Percentiles rank a stretch among this genome's conserved stretches.
Evolutionary conservation across 345 rosid species (phyloP).

Genomic region (Populus tremula): DNA sequence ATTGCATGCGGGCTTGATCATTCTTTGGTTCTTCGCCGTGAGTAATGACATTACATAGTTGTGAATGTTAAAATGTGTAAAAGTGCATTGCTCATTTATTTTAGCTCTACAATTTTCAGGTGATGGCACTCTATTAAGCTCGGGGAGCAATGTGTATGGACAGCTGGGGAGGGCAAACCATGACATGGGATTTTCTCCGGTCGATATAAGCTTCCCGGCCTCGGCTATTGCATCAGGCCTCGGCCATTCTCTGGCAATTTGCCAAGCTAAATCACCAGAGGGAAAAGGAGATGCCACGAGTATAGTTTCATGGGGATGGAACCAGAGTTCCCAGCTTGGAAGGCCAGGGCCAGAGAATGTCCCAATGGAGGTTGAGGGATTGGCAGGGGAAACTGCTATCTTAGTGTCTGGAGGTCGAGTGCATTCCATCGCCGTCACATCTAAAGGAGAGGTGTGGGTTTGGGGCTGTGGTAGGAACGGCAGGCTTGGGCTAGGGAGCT

Average conservation of each 20-base stretch:
- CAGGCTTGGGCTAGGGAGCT: slow-evolving; percentile 81
- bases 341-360: slow-evolving; percentile 53
- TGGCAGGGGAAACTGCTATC: slow-evolving; percentile 45
- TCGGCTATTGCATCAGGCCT: slow-evolving; percentile 69
- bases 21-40: slow-evolving; percentile 72
- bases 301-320: slow-evolving; percentile 90
- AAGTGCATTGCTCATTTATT: background rate
- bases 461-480: slow-evolving; percentile 91
- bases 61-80: background rate
- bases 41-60: slow-evolving; percentile 27
- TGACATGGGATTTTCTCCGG: slow-evolving; percentile 62
- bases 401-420: slow-evolving; percentile 70
- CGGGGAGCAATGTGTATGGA: slow-evolving; percentile 81
- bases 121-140: slow-evolving; percentile 61
- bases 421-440: slow-evolving; percentile 64
- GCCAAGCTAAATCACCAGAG: slow-evolving; percentile 28
- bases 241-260: slow-evolving; percentile 84
- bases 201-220: slow-evolving; percentile 37
- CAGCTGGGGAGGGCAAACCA: slow-evolving; percentile 68
- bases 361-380: slow-evolving; percentile 49
- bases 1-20: slow-evolving; percentile 85
- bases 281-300: slow-evolving; percentile 22
- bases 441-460: slow-evolving; percentile 66
- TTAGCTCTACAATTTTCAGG: slow-evolving; percentile 30
- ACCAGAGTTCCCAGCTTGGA: slow-evolving; percentile 72